Conservation (phyloP, 2,329 filamentous ascomycete species). For the Alternaria infectoria region DNA sequence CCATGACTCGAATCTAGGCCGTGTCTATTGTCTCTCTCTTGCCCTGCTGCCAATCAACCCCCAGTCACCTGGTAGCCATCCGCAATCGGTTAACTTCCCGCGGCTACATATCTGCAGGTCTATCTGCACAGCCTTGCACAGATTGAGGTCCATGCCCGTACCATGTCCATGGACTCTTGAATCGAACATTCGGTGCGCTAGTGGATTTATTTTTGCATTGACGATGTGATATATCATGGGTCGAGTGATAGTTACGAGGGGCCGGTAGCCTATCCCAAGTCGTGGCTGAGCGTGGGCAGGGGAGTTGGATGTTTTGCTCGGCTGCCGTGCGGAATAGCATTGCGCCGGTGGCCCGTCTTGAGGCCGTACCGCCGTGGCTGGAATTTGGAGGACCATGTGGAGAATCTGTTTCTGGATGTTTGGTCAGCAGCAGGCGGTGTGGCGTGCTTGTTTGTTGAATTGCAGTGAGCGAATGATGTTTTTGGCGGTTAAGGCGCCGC, state of each 20-base stretch:
- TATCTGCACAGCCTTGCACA: constrained; percentile 16
- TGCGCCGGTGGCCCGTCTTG: constrained; percentile 1
- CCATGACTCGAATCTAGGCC: constrained; percentile 7
- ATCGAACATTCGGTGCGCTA: constrained; percentile 19
- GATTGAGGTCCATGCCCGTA: constrained; percentile 9
- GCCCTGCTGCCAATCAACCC: constrained; percentile 4
- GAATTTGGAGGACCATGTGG: neutral
- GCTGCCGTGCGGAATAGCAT: constrained; percentile 5
- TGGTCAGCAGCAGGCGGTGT: constrained; percentile 16
- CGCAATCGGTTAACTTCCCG: constrained; percentile 17
- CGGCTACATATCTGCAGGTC: constrained; percentile 21
- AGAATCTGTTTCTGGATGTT: neutral
- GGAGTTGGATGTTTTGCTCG: neutral
- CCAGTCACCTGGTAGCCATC: constrained; percentile 6
- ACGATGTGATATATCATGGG: neutral
- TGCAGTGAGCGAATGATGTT: neutral
- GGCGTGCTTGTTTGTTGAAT: constrained; percentile 14
- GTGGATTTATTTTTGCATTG: constrained; percentile 1
- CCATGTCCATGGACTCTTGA: constrained; percentile 14
- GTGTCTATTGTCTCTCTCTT: neutral
- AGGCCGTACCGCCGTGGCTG: constrained; percentile 1
- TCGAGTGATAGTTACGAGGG: neutral
- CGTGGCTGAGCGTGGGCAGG: neutral
- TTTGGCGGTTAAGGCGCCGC: constrained; percentile 8
- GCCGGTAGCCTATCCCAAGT: neutral